Evolutionary conservation across 139 green algal genomes (phyloP), one percentile per base, ranked within the genome.

Genomic region (Tetradesmus lagerheimii): DNA sequence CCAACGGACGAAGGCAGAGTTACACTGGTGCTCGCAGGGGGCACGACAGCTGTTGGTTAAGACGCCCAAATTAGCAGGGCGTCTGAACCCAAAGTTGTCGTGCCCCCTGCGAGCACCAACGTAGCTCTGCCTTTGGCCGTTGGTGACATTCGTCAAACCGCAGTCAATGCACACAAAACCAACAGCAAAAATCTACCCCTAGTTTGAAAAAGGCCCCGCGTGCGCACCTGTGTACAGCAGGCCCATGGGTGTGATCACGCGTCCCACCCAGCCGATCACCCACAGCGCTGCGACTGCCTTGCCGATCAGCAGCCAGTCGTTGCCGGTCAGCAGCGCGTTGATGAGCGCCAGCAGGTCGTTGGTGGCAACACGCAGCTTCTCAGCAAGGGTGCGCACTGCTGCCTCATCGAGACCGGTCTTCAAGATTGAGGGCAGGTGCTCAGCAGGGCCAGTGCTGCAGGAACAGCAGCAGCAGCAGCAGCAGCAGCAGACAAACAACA

Each of bases 161-260:
- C n/a, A n/a, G n/a, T n/a, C n/a, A n/a, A n/a, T n/a, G n/a, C n/a
- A n/a, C n/a, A n/a, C n/a, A n/a, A n/a, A n/a, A n/a, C n/a, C n/a
- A n/a, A n/a, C n/a, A n/a, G n/a, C n/a, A n/a, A n/a, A n/a, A n/a
- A n/a, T n/a, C n/a, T n/a, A n/a, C n/a, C n/a, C n/a, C n/a, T n/a
- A n/a, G n/a, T n/a, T n/a, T n/a, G n/a, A n/a, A n/a, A n/a, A n/a
- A n/a, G n/a, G n/a, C n/a, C n/a, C n/a, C n/a, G n/a, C n/a, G n/a
- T n/a, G n/a, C n/a, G n/a, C 53, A 90, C 88, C 64, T 50, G 71
- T 53, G 50, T 81, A 91, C 11, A 91, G 81, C 34, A 91, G 47
- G 35, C 89, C 82, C 34, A 91, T 35, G 47, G 88, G 88, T 8
- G 64, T 91, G 67, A 87, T 87, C 34, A 91, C 25, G 41, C 88